Evolutionary conservation across 768 basidiomycete genomes (phyloP).

Genomic region (Phylloporus scabripes): DNA sequence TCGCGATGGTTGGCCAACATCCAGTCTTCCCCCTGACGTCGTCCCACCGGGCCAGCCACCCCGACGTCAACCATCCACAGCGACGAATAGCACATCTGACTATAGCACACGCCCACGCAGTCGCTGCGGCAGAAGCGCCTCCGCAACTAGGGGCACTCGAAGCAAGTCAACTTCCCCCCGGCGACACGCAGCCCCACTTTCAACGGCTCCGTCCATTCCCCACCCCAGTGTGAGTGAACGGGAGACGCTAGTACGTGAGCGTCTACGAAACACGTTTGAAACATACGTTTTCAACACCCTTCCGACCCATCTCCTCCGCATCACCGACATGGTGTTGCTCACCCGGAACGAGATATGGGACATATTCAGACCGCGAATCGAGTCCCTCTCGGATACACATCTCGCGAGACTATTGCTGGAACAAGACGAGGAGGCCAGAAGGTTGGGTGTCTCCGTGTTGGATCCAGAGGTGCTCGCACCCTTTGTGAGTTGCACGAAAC

Average conservation of each 20-base stretch:
- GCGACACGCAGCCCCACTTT: slow-evolving; percentile 13
- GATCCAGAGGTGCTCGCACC: slow-evolving; percentile 18
- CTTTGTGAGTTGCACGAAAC: slow-evolving; percentile 12
- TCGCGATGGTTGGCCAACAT: slow-evolving; percentile 11
- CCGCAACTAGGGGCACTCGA: slow-evolving; percentile 10
- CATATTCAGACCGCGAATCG: slow-evolving; percentile 15
- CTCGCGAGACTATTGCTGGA: slow-evolving; percentile 22
- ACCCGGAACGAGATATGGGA: slow-evolving; percentile 20
- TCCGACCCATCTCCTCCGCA: slow-evolving; percentile 21
- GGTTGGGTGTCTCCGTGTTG: slow-evolving; percentile 15
- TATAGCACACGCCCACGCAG: slow-evolving; percentile 12
- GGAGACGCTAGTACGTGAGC: slow-evolving; percentile 17
- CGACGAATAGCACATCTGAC: slow-evolving; percentile 17
- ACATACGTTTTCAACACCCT: slow-evolving; percentile 22
- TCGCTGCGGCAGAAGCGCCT: slow-evolving; percentile 18
- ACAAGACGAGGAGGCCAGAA: slow-evolving; percentile 21
- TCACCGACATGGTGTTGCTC: slow-evolving; percentile 19
- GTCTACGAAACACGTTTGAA: slow-evolving; percentile 20
- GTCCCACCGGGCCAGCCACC: slow-evolving; percentile 5
- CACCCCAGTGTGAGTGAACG: slow-evolving; percentile 20
- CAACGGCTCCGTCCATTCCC: slow-evolving; percentile 11
- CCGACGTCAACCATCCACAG: slow-evolving; percentile 18
- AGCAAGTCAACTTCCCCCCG: slow-evolving; percentile 20
- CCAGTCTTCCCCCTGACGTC: slow-evolving; percentile 12
- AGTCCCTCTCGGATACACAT: slow-evolving; percentile 18